Percentiles rank a stretch among this genome's conserved stretches.
phyloP scores from a whole-genome alignment of 768 basidiomycete genomes.

The Rhodotorula toruloides region DNA sequence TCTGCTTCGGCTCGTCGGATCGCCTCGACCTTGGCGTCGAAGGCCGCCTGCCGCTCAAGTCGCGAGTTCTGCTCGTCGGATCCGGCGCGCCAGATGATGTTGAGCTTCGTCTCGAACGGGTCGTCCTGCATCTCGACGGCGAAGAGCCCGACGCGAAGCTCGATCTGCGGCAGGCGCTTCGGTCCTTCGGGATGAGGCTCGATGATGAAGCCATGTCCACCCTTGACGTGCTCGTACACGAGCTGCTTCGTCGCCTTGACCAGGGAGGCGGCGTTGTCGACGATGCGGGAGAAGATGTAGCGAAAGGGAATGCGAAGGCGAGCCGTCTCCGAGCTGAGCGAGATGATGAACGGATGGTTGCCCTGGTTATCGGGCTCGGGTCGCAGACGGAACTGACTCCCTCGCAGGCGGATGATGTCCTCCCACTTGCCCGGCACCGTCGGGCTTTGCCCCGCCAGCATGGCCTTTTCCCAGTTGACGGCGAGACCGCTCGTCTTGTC shows the following conservation, averaged over 20 bases:
- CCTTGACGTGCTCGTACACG: slow-evolving; percentile 54
- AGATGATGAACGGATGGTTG: slow-evolving; percentile 46
- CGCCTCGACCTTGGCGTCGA: slow-evolving; percentile 68
- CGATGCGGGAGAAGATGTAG: slow-evolving; percentile 68
- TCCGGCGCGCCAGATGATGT: slow-evolving; percentile 68
- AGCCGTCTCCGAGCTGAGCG: slow-evolving; percentile 59
- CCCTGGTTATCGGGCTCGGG: slow-evolving; percentile 33
- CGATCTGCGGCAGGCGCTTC: slow-evolving; percentile 63
- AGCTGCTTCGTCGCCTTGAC: slow-evolving; percentile 73
- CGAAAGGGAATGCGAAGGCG: slow-evolving; percentile 74
- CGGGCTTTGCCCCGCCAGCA: slow-evolving; percentile 59
- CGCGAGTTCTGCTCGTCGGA: slow-evolving; percentile 65
- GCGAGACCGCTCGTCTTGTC: slow-evolving; percentile 43
- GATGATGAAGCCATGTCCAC: slow-evolving; percentile 56
- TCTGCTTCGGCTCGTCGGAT: slow-evolving; percentile 49
- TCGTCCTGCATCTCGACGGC: slow-evolving; percentile 78
- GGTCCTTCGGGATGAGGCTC: slow-evolving; percentile 66
- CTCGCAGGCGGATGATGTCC: slow-evolving; percentile 61
- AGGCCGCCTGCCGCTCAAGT: slow-evolving; percentile 71
- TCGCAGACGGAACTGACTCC: slow-evolving; percentile 44
- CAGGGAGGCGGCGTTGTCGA: slow-evolving; percentile 64
- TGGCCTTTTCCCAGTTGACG: slow-evolving; percentile 47
- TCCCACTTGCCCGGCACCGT: slow-evolving; percentile 59
- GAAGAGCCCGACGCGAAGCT: slow-evolving; percentile 58
- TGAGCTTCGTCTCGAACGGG: slow-evolving; percentile 70